phyloP scores from a whole-genome alignment of 2,329 filamentous ascomycete species.

The Neoarthrinium moseri region DNA sequence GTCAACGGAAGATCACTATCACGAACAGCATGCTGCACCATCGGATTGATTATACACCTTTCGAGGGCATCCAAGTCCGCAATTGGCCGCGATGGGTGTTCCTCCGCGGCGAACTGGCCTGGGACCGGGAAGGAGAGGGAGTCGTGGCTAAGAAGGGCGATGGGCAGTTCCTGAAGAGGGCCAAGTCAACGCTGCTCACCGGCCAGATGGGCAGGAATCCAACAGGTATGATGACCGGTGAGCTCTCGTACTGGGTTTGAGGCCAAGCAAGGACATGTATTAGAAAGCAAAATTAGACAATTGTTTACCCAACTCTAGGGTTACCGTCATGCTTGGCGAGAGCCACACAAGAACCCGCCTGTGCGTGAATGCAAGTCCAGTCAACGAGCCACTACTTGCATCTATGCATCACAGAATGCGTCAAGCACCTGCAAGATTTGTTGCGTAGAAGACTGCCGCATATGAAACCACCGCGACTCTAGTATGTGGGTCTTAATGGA shows the following conservation, averaged over 20 bases:
- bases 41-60: conserved; percentile 16
- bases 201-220: conserved; percentile 10
- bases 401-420: too few species aligned
- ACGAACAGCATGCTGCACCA: conserved; percentile 15
- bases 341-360: too few species aligned
- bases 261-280: neutral
- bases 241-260: conserved; percentile 7
- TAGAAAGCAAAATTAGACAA: too few species aligned
- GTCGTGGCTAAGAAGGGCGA: conserved; percentile 9
- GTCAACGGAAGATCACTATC: conserved; percentile 9
- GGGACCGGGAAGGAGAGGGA: conserved; percentile 10
- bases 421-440: too few species aligned
- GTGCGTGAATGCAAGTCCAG: too few species aligned
- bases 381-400: too few species aligned
- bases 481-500: too few species aligned
- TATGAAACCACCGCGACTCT: too few species aligned
- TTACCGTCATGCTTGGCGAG: too few species aligned
- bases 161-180: conserved; percentile 9
- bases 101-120: conserved; percentile 10
- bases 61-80: conserved; percentile 14
- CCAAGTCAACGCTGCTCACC: conserved; percentile 8
- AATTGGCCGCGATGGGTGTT: conserved; percentile 16
- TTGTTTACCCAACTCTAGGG: too few species aligned
- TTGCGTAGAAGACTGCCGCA: too few species aligned
- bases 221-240: conserved; percentile 5